phyloP scores from a whole-genome alignment of 352 stramenopile genomes.

The Pilasporangium apinafurcum region DNA sequence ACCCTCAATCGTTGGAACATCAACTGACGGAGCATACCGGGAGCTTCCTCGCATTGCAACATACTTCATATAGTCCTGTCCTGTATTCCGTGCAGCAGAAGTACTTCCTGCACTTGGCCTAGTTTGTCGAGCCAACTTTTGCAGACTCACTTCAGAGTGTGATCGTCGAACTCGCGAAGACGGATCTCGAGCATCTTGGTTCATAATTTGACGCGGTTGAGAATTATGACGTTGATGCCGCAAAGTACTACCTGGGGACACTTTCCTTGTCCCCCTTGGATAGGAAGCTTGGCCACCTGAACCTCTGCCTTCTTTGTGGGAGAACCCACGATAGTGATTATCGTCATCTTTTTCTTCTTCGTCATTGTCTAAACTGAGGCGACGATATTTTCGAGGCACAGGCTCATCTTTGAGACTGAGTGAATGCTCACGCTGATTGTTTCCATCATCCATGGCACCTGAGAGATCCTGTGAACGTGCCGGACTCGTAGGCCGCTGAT shows the following conservation, averaged over 20 bases:
- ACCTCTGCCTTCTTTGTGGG: slow-evolving; percentile 17
- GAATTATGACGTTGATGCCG: slow-evolving; percentile 10
- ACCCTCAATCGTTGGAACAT: too few species aligned
- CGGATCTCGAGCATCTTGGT: slow-evolving; percentile 16
- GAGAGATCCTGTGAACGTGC: slow-evolving; percentile 65
- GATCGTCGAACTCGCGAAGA: slow-evolving; percentile 29
- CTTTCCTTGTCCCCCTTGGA: too few species aligned
- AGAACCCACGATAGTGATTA: slow-evolving; percentile 14
- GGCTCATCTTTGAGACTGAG: slow-evolving; percentile 18
- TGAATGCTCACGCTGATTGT: slow-evolving; percentile 2
- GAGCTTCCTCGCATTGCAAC: neutral
- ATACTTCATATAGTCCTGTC: slow-evolving; percentile 1
- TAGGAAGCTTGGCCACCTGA: too few species aligned
- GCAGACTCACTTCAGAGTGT: slow-evolving; percentile 42
- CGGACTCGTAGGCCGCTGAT: slow-evolving; percentile 42
- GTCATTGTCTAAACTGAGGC: slow-evolving; percentile 59
- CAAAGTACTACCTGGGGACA: too few species aligned
- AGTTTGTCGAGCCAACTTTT: neutral
- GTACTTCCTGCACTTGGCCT: neutral
- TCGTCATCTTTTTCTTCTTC: slow-evolving; percentile 61
- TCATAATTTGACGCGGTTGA: slow-evolving; percentile 24
- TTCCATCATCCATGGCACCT: slow-evolving; percentile 27
- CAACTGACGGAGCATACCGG: too few species aligned
- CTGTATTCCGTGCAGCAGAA: neutral
- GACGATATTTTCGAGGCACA: slow-evolving; percentile 44